Base-by-base conservation (phyloP, 2,329 filamentous ascomycete genomes). In the Ascosphaera acerosa region DNA sequence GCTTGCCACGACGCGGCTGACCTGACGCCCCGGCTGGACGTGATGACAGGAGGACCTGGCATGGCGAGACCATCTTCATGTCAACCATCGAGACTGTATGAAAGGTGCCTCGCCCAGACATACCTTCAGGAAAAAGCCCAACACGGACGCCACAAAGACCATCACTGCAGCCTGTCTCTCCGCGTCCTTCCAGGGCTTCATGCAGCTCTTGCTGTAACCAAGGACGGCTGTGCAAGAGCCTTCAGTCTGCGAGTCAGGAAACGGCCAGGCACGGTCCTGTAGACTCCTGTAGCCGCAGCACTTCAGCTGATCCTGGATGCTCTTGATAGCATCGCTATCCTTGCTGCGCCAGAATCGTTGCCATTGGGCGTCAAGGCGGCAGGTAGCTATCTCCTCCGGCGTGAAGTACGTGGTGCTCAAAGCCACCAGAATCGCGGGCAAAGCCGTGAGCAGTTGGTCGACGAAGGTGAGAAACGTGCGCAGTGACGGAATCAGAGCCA, bases 201-300 rank as follows among this genome's bases (percentile, higher is more conserved):
- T 18, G 12, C 35, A 37, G 27, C 35, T 35, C 15, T 28, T 20
- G 9, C 22, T 31, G 30, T 37, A 37, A 5, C 35, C 35, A 20
- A 35, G 30, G 6, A 17, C 18, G 10, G 15, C 18, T 10, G 16
- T 6, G 22, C 35, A 37, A 10, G 17, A 27, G 10, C 20, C 29
- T 12, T 23, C 9, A 23, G 20, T 23, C 9, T 23, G 9, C 12
- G 20, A 23, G 3, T 32, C 33, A 15, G 30, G 26, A 29, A 37
- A 37, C 5, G 35, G 35, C 35, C 35, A 37, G 4, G 25, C 35
- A 14, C 35, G 17, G 20, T 37, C 35, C 17, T 28, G 29, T 10
- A 28, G 29, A 15, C 33, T 37, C 25, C 35, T 35, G 10, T 35
- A 30, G 17, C 35, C 35, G 20, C 35, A 37, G 30, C 35, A 37